These are phyloP conservation scores for Rubroboletus pulcherrimus DNA, from an alignment of 768 basidiomycete genomes.

Conservation along the genomic window DNA sequence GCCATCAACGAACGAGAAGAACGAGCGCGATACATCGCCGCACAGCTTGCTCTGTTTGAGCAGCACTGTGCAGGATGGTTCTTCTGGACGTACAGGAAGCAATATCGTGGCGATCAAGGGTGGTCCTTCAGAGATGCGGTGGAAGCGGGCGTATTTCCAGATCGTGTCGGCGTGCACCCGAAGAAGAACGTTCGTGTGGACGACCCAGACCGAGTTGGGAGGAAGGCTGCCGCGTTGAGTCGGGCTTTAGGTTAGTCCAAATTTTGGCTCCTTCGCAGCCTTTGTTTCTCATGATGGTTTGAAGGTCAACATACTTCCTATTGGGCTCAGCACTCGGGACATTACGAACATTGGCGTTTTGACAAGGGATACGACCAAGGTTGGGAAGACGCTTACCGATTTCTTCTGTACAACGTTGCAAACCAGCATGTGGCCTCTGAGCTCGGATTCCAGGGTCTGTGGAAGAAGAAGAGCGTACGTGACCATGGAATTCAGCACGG, in stretches of 20 bases:
- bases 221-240: constrained; percentile 29
- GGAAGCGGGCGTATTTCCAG: constrained; percentile 58
- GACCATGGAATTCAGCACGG: constrained; percentile 46
- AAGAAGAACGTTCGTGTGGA: constrained; percentile 19
- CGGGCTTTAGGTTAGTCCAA: constrained; percentile 32
- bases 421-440: constrained; percentile 39
- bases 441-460: constrained; percentile 63
- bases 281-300: constrained; percentile 8
- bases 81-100: constrained; percentile 85
- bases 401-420: constrained; percentile 37
- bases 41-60: constrained; percentile 67
- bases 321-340: constrained; percentile 47
- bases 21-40: constrained; percentile 48
- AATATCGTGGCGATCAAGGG: constrained; percentile 58
- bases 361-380: constrained; percentile 60
- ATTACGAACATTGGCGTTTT: constrained; percentile 68
- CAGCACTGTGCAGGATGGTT: constrained; percentile 66
- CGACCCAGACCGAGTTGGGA: constrained; percentile 16
- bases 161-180: constrained; percentile 41
- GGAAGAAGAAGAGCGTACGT: constrained; percentile 44
- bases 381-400: constrained; percentile 67
- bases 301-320: constrained; percentile 39
- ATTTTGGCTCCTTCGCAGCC: constrained; percentile 15
- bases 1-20: constrained; percentile 40
- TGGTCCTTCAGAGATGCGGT: constrained; percentile 73